Base-by-base conservation (phyloP, 163 green algal genomes). In the Scenedesmus sp. region DNA sequence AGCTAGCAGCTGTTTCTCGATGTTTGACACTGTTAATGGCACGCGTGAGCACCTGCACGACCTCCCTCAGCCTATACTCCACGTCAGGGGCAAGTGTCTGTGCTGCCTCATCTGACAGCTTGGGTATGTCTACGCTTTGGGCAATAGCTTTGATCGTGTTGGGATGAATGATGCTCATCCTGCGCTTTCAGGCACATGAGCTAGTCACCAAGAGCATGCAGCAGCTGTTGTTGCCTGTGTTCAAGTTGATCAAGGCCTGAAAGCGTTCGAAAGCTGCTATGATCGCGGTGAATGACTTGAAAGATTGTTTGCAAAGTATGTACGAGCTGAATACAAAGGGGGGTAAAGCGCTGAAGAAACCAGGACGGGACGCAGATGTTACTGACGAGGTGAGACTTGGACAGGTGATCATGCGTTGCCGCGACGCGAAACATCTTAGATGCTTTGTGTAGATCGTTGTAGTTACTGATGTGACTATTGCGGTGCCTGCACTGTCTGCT, bases 21-120 rank as follows among this genome's bases (percentile, higher is more conserved):
- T 18, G 46, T 52, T 60, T 56, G 62, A 46, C 88, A 79, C 88
- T 82, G 74, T 76, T 76, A 9, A 34, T 3, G 34, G 66, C 66
- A 26, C 54, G 73, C 10, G 2, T 62, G 9, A 13, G 82, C 60
- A 97, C 97, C 96, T 99, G 97, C n/a, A 99, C 95, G 16, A 99
- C 94, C 87, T 99, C 97, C 5, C 98, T 94, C 91, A 99, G 73
- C 0, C 97, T 93, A 87, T 98, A 98, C 81, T 99, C 98, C 16
- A 99, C 96, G 86, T 99, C 96, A 9, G 97, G 96, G 2, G 96
- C 96, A 10, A 99, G 94, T n/a, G 95, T 94, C 83, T 95, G 94
- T 0, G 96, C 96, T 26, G 97, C 97, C 3, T 98, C 97, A 66
- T 96, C 91, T 10, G 93, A 95, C 5, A 98, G 86, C 8, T 95